Percentiles rank a stretch among this genome's conserved stretches.
Evolutionary conservation across 2,329 filamentous ascomycete species (phyloP).

Genomic region (Pseudogymnoascus sp.): DNA sequence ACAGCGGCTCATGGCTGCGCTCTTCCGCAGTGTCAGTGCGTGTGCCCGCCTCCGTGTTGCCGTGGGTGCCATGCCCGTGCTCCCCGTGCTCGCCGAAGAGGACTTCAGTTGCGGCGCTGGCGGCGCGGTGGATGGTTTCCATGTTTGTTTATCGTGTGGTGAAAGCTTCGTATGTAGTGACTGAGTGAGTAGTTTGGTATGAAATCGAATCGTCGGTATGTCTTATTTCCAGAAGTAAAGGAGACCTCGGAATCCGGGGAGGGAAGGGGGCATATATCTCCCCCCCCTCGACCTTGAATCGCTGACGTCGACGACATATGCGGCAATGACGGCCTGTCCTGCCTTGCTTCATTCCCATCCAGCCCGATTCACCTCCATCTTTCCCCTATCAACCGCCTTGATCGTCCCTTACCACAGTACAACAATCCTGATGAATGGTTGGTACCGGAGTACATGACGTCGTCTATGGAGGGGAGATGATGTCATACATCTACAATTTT

Average conservation of each 20-base stretch:
- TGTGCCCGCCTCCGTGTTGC: neutral
- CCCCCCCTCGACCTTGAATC: neutral
- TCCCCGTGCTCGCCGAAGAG: neutral
- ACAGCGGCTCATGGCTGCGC: conserved; percentile 55
- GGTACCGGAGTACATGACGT: neutral
- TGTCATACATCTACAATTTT: neutral
- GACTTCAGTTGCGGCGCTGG: neutral
- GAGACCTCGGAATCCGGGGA: neutral
- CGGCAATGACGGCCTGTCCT: conserved; percentile 1
- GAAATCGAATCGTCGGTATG: neutral
- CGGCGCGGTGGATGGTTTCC: neutral
- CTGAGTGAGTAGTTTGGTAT: neutral
- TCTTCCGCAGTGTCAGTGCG: neutral
- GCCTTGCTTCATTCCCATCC: neutral
- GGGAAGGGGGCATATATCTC: neutral
- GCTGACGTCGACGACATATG: neutral
- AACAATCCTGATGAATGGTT: neutral
- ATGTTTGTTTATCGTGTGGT: neutral
- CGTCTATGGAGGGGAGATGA: neutral
- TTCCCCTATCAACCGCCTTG: neutral
- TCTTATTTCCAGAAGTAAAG: neutral
- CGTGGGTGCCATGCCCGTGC: neutral
- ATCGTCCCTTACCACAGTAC: neutral
- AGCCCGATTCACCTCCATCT: neutral
- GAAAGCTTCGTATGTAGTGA: neutral